These are phyloP conservation scores for Lyophyllum atratum DNA, from an alignment of 768 basidiomycete genomes.

Conservation along the genomic window DNA sequence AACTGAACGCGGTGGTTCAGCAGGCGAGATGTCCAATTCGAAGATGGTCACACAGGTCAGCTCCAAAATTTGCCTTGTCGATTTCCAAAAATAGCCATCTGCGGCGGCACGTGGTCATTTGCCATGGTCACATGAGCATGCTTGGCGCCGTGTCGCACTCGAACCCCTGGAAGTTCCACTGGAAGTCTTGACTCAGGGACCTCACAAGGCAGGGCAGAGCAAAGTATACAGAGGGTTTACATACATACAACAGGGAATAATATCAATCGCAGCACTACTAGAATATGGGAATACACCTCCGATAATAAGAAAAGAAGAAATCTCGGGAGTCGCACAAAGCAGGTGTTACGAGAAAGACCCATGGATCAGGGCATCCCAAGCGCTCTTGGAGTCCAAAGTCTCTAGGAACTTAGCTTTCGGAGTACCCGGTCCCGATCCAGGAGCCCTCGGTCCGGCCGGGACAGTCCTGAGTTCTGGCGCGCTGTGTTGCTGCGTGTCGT, in stretches of 20 bases:
- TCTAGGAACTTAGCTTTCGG: constrained; percentile 54
- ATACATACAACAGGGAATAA: constrained; percentile 2
- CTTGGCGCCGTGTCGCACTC: too few species aligned
- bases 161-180: too few species aligned
- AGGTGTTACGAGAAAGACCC: constrained; percentile 57
- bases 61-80: neutral
- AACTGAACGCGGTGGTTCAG: neutral
- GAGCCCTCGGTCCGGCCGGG: neutral
- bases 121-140: too few species aligned
- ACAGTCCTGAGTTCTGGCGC: constrained; percentile 14
- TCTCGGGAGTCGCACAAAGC: neutral
- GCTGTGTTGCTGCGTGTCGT: constrained; percentile 18
- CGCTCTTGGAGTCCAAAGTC: constrained; percentile 60
- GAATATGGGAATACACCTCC: constrained; percentile 3
- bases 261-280: neutral
- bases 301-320: neutral
- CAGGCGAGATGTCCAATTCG: neutral
- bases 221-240: too few species aligned
- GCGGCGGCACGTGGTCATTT: too few species aligned
- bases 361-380: constrained; percentile 70
- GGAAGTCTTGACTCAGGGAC: too few species aligned
- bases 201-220: too few species aligned
- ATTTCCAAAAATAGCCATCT: neutral
- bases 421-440: constrained; percentile 25
- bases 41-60: neutral